These are phyloP conservation scores for Diophrys sp. DNA, from an alignment of 73 alveolate genomes.

Conservation along the genomic window DNA sequence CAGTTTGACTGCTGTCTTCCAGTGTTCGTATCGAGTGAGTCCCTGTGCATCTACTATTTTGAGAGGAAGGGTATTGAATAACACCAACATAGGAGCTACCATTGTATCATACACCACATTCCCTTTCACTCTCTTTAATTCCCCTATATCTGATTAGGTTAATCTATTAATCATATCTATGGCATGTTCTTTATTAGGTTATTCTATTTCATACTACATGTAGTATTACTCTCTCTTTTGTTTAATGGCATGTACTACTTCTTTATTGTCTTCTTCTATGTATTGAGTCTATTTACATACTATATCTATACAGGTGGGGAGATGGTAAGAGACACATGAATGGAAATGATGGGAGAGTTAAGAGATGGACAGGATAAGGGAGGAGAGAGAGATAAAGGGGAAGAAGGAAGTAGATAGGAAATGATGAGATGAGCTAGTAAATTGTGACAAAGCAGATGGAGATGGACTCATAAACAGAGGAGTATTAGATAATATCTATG, in stretches of 20 bases:
- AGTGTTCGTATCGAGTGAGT: slow-evolving; percentile 38
- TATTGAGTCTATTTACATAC: slow-evolving; percentile 63
- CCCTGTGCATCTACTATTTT: slow-evolving; percentile 64
- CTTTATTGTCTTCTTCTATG: slow-evolving; percentile 67
- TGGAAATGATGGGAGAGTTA: no score
- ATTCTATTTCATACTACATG: slow-evolving; percentile 60
- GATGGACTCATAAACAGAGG: no score
- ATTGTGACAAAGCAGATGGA: no score
- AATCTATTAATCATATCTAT: slow-evolving; percentile 57
- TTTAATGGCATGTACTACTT: slow-evolving; percentile 56
- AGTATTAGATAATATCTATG: no score
- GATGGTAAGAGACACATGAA: no score
- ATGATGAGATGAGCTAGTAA: no score
- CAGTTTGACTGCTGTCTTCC: slow-evolving; percentile 66
- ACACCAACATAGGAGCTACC: slow-evolving; percentile 66
- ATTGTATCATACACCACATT: slow-evolving; percentile 70
- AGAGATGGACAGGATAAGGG: no score
- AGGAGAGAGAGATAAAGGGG: no score
- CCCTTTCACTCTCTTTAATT: slow-evolving; percentile 60
- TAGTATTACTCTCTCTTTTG: slow-evolving; percentile 61
- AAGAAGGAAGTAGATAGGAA: no score
- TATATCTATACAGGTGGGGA: slow-evolving; percentile 10
- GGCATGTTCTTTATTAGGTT: slow-evolving; percentile 76
- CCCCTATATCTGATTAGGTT: slow-evolving; percentile 49
- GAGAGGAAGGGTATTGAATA: slow-evolving; percentile 62